Base-by-base conservation (phyloP, 2,329 filamentous ascomycete species). In the Fusarium secorum region DNA sequence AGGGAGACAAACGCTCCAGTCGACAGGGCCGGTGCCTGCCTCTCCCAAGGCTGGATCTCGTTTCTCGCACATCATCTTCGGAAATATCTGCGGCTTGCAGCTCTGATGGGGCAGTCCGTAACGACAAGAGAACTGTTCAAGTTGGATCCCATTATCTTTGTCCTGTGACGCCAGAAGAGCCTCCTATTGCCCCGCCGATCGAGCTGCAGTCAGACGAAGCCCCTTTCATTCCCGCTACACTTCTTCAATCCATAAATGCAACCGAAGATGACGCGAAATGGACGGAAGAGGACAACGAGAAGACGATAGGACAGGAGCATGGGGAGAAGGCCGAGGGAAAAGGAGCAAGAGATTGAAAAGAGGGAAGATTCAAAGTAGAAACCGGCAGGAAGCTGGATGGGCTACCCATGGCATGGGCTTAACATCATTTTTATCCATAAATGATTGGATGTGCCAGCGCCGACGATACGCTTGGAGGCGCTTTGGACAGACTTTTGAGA, bases 21-120 rank as follows among this genome's bases (percentile, higher is more conserved):
- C 58, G 64, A 46, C 64, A 75, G 44, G 64, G 73, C 24, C 78
- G 79, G n/a, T 76, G 70, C 35, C 71, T 82, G 26, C 80, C 80
- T 42, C 66, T 77, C 5, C 81, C 80, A 33, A 77, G 75, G 22
- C 67, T 79, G 35, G 74, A 75, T 42, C 18, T 72, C 22, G 38
- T 71, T 24, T 68, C 73, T 20, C 35, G 49, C 13, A 61, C 51
- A 22, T 49, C 71, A 35, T 41, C 38, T 18, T 44, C 44, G 30
- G 56, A 58, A 15, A 46, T 64, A 3, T 54, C 54, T 13, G 68
- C 68, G 32, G 60, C 57, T 22, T 73, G 49, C 54, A 72, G 73
- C 44, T 35, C 68, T 39, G 73, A 78, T 46, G 74, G 68, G 11
- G 68, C 72, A 30, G 70, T 77, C 33, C 73, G 63, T 9, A 78